phyloP scores from a whole-genome alignment of 257 asterid species.

The Eustoma russellianum region DNA sequence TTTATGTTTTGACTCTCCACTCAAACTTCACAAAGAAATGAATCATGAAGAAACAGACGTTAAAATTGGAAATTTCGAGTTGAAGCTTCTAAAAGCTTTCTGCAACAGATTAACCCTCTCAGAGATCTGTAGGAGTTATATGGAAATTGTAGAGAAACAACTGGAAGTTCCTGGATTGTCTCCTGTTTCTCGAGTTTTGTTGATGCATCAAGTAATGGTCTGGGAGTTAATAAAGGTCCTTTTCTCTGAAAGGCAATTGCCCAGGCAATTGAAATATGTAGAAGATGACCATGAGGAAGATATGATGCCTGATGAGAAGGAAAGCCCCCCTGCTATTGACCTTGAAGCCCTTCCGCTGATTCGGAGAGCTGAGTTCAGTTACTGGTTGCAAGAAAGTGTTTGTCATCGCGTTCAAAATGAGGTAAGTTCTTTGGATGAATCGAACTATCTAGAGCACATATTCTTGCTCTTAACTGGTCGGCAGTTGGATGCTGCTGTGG shows the following conservation, averaged over 20 bases:
- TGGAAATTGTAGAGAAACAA: constrained; percentile 70
- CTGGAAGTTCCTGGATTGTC: constrained; percentile 62
- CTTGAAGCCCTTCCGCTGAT: constrained; percentile 73
- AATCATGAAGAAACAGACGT: constrained; percentile 49
- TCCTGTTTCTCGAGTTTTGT: constrained; percentile 46
- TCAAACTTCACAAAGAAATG: constrained; percentile 72
- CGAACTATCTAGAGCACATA: constrained; percentile 66
- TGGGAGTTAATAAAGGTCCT: constrained; percentile 95
- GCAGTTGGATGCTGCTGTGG: constrained; percentile 84
- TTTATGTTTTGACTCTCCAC: constrained; percentile 65
- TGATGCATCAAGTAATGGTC: constrained; percentile 87
- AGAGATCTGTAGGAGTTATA: constrained; percentile 75
- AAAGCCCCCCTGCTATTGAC: constrained; percentile 50
- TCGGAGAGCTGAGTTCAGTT: constrained; percentile 84
- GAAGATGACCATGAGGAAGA: constrained; percentile 71
- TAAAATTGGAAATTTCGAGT: constrained; percentile 44
- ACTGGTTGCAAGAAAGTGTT: constrained; percentile 95
- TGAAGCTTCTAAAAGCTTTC: constrained; percentile 67
- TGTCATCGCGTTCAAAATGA: constrained; percentile 87
- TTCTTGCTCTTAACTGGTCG: constrained; percentile 92
- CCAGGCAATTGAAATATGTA: constrained; percentile 32
- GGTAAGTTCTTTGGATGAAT: constrained; percentile 56
- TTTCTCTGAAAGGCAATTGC: constrained; percentile 51
- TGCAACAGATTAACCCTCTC: constrained; percentile 58
- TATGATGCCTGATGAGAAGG: constrained; percentile 59